These are phyloP conservation scores for Mycena floridula DNA, from an alignment of 768 basidiomycete genomes.

Conservation along the genomic window DNA sequence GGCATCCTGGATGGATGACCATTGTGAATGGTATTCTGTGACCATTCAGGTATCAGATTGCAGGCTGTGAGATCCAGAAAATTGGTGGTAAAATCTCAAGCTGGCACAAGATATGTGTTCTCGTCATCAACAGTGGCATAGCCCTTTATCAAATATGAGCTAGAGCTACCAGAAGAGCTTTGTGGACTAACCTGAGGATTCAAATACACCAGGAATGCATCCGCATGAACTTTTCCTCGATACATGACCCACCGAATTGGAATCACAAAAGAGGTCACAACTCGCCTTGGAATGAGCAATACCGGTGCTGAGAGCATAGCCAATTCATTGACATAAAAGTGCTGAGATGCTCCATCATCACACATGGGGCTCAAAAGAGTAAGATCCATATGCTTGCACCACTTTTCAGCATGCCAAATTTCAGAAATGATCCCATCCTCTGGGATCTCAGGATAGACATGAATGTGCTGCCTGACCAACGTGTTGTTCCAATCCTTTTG, in stretches of 20 bases:
- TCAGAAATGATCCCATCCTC: slow-evolving; percentile 8
- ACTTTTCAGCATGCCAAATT: slow-evolving; percentile 12
- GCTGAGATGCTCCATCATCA: slow-evolving; percentile 1
- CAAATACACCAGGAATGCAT: too few species aligned
- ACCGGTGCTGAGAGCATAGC: slow-evolving; percentile 5
- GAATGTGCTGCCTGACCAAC: slow-evolving; percentile 8
- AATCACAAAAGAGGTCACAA: too few species aligned
- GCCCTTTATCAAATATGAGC: too few species aligned
- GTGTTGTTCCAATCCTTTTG: slow-evolving; percentile 12
- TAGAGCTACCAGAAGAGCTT: too few species aligned
- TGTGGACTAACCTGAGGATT: too few species aligned
- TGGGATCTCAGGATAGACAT: slow-evolving; percentile 12
- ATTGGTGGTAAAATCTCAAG: too few species aligned
- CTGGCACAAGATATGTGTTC: too few species aligned
- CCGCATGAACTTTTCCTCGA: slow-evolving; percentile 3
- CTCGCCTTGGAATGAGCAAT: slow-evolving; percentile 13
- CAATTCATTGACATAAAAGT: slow-evolving; percentile 16
- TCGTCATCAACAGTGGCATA: too few species aligned
- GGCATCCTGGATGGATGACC: too few species aligned
- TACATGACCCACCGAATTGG: slow-evolving; percentile 13
- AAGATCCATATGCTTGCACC: slow-evolving; percentile 3
- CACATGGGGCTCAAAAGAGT: slow-evolving; percentile 7
- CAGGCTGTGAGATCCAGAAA: too few species aligned
- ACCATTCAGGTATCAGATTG: too few species aligned
- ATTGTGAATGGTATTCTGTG: too few species aligned